phyloP scores from a whole-genome alignment of 1,139 yeast species.

The Arxiozyma slooffiae region DNA sequence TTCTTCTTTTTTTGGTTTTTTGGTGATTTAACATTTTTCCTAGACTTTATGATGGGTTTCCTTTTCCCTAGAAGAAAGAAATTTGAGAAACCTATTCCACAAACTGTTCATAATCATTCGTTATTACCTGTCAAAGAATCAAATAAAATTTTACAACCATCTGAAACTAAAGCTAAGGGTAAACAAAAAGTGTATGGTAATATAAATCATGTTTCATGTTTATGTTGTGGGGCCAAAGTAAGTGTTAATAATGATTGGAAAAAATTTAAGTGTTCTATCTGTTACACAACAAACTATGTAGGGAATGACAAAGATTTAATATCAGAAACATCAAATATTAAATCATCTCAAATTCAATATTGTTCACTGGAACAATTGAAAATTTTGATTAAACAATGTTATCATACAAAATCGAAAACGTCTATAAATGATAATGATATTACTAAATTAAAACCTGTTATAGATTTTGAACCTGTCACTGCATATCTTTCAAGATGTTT shows the following conservation, averaged over 20 bases:
- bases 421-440: slow-evolving; percentile 15
- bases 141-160: not conserved
- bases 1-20: not conserved
- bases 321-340: not conserved
- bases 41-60: not conserved
- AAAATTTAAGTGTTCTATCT: slow-evolving; percentile 49
- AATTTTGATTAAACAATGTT: slow-evolving; percentile 4
- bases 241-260: slow-evolving; percentile 38
- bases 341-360: not conserved
- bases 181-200: not conserved
- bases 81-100: not conserved
- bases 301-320: not conserved
- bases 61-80: slow-evolving; percentile 2
- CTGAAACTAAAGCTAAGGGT: not conserved
- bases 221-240: slow-evolving; percentile 55
- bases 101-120: not conserved
- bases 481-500: slow-evolving; percentile 37
- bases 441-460: no score
- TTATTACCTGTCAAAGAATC: no score
- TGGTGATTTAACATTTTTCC: not conserved
- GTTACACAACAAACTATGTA: slow-evolving; percentile 36
- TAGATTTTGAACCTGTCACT: slow-evolving; percentile 44
- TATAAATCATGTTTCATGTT: slow-evolving; percentile 6
- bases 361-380: slow-evolving; percentile 4
- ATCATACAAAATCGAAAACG: slow-evolving; percentile 15